Evolutionary conservation across 768 basidiomycete species (phyloP), one percentile per base, ranked within the genome.

Genomic region (Kwoniella botswanensis): DNA sequence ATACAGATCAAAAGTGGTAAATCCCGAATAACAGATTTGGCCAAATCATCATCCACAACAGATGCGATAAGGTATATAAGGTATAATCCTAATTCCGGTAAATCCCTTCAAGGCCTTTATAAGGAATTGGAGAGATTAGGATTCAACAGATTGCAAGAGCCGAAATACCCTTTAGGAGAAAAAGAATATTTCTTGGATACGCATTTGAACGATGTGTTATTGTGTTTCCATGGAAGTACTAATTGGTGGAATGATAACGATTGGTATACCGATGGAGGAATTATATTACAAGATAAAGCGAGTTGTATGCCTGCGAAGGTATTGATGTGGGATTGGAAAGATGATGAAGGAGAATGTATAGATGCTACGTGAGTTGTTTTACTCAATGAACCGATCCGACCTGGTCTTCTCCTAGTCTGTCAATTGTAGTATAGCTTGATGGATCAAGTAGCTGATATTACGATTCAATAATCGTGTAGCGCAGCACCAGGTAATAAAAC

Each of bases 401-500:
- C 35, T 35, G 35, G 7, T 35, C 35, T 35, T 35, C 35, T 35
- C 6, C 35, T 35, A 35, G 35, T 35, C 35, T 35, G 0, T 1
- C 7, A 9, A 35, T 35, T 35, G 35, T 35, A 35, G 35, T 35
- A 35, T 1, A 35, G 35, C 35, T 35, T 35, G 35, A 35, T 35
- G 35, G 35, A 35, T 35, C 35, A 35, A 35, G 35, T 35, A 35
- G 35, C 35, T 35, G 35, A 35, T 35, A 6, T 35, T 0, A 35
- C 35, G 35, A 35, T 9, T 7, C 35, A 35, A 35, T 35, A 35
- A 35, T 35, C 35, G 35, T 9, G 17, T 17, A 83, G 82, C 12
- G 92, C 94, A 52, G 97, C 97, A 0, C 97, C 97, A 0, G 97
- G 97, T 0, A 99, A 99, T 85, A 99, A 99, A 85, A 98, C 97